Percentiles rank a stretch among this genome's conserved stretches.
Evolutionary conservation across 2,329 filamentous ascomycete genomes (phyloP).

Genomic region (Lasiodiplodia sp.): DNA sequence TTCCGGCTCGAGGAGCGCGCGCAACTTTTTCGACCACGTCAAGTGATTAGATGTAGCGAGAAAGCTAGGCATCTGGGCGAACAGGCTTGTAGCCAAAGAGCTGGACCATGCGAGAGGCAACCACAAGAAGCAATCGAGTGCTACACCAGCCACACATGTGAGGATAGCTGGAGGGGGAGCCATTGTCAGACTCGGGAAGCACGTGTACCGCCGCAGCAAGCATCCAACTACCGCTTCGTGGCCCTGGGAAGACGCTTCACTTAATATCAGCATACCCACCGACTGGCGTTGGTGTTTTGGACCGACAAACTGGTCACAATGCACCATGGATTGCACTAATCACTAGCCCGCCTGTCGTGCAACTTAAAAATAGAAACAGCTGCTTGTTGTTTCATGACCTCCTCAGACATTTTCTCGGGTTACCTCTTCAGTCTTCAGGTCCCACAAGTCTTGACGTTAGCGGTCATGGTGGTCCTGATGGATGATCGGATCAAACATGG

Average conservation of each 20-base stretch:
- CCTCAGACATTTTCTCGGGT: background rate
- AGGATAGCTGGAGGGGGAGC: no score
- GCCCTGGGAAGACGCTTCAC: no score
- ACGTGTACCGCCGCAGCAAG: no score
- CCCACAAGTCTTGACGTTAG: background rate
- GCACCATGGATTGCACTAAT: background rate
- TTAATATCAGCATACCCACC: no score
- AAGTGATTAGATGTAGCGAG: background rate
- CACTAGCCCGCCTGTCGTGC: background rate
- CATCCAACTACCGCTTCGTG: no score
- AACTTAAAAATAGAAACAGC: background rate
- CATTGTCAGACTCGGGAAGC: no score
- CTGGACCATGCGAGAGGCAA: slow-evolving; percentile 1
- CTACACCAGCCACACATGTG: no score
- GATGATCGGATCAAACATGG: background rate
- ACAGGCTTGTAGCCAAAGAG: background rate
- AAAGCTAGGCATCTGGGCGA: background rate
- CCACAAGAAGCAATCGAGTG: background rate
- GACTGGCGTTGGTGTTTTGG: background rate
- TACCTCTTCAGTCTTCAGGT: background rate
- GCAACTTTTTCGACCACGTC: background rate
- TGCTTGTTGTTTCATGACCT: background rate
- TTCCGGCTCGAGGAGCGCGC: background rate
- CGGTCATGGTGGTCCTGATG: background rate
- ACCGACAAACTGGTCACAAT: background rate